A percentile compares a stretch with the other conserved stretches of the same genome.
These are phyloP conservation scores for Phanerodontia chrysosporium DNA, from an alignment of 768 basidiomycete species.

Conservation along the genomic window DNA sequence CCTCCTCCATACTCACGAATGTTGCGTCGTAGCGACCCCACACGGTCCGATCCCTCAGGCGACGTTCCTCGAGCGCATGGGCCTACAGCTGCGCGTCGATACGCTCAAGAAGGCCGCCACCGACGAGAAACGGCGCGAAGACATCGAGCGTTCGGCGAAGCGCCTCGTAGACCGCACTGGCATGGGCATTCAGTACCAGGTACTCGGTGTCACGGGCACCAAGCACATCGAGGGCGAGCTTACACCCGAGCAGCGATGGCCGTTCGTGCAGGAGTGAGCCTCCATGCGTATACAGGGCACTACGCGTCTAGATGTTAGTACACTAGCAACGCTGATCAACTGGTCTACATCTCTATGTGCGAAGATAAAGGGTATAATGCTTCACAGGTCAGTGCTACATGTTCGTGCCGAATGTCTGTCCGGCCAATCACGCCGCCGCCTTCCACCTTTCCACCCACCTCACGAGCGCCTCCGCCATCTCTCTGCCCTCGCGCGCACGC, in stretches of 20 bases:
- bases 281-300: too few species aligned
- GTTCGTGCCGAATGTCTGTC: not conserved
- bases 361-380: not conserved
- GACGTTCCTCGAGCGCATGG: slow-evolving; percentile 76
- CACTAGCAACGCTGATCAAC: too few species aligned
- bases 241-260: slow-evolving; percentile 20
- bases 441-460: slow-evolving; percentile 43
- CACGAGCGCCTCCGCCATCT: slow-evolving; percentile 45
- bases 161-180: slow-evolving; percentile 74
- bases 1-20: not conserved
- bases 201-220: slow-evolving; percentile 55
- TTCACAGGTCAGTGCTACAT: not conserved
- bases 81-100: slow-evolving; percentile 61
- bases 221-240: slow-evolving; percentile 1
- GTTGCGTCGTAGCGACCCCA: slow-evolving; percentile 34
- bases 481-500: slow-evolving; percentile 37
- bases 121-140: slow-evolving; percentile 43
- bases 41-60: slow-evolving; percentile 77
- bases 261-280: slow-evolving; percentile 13
- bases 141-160: slow-evolving; percentile 56
- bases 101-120: slow-evolving; percentile 50
- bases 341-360: not conserved
- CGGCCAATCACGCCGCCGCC: not conserved
- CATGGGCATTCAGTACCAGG: slow-evolving; percentile 87
- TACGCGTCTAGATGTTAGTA: too few species aligned